Evolutionary conservation across 495 filamentous ascomycete genomes (phyloP).

Genomic region (Podospora australis): DNA sequence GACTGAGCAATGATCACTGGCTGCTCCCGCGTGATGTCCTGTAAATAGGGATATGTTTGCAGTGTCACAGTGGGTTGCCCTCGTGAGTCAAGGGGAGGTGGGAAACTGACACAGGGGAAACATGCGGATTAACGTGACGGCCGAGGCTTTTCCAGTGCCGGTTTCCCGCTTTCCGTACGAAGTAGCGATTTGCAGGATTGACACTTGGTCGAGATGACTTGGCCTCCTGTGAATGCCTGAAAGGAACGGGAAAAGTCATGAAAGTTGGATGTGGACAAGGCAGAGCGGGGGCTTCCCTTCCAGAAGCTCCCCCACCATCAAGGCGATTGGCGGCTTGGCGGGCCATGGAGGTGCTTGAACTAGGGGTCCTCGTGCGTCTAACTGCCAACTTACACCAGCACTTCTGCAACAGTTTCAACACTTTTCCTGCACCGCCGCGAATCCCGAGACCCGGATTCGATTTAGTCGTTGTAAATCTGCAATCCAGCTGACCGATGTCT

Average conservation of each 20-base stretch:
- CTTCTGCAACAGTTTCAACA: no score
- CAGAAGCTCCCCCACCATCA: not conserved
- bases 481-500: conserved; percentile 13
- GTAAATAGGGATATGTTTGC: no score
- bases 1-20: no score
- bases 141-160: conserved; percentile 5
- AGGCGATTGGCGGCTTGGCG: conserved; percentile 8
- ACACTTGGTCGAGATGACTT: conserved; percentile 1
- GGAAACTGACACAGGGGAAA: no score
- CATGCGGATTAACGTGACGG: no score
- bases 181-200: conserved; percentile 9
- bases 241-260: not conserved
- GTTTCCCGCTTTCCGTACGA: conserved; percentile 8
- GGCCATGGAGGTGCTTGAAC: not conserved
- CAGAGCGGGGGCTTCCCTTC: not conserved
- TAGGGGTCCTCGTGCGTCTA: not conserved
- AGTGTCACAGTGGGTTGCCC: no score
- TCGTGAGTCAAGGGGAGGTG: no score
- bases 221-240: conserved; percentile 5
- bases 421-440: conserved; percentile 5
- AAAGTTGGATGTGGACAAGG: conserved; percentile 8
- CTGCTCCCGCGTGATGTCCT: no score
- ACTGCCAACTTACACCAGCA: conserved; percentile 5
- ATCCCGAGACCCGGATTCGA: conserved; percentile 4
- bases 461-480: conserved; percentile 2